Conservation (phyloP, 1,284 basidiomycete species). For the Irpex sp. region DNA sequence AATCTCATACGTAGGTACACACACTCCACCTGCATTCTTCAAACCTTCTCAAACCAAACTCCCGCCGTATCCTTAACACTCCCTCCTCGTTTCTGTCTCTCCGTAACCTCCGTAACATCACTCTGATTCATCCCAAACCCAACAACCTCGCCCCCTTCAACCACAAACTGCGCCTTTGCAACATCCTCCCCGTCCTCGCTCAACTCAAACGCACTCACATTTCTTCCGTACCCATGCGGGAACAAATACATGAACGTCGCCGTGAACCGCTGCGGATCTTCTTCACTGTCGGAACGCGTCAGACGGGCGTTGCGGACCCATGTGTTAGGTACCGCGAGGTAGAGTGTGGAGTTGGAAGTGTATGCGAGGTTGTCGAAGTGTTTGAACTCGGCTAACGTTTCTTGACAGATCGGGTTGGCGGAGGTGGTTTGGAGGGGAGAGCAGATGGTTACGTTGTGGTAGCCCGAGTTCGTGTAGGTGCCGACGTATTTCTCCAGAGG, state of each 20-base stretch:
- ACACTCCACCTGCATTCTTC: background rate
- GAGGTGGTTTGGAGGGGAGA: background rate
- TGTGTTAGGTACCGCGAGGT: slow-evolving; percentile 13
- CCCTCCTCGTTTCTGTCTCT: slow-evolving; percentile 11
- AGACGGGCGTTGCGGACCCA: slow-evolving; percentile 20
- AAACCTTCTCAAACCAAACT: slow-evolving; percentile 21
- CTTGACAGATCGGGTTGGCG: slow-evolving; percentile 14
- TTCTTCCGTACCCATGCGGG: background rate
- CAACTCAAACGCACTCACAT: slow-evolving; percentile 11
- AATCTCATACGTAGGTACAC: background rate
- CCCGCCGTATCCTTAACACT: slow-evolving; percentile 20
- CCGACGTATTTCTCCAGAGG: slow-evolving; percentile 18
- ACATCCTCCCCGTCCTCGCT: background rate
- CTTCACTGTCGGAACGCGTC: background rate
- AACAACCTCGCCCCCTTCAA: slow-evolving; percentile 2
- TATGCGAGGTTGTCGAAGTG: background rate
- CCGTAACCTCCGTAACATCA: slow-evolving; percentile 14
- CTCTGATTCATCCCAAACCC: slow-evolving; percentile 19
- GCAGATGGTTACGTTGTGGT: slow-evolving; percentile 21
- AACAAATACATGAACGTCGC: background rate
- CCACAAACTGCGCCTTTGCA: background rate
- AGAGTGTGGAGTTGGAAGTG: slow-evolving; percentile 4
- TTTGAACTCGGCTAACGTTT: slow-evolving; percentile 16
- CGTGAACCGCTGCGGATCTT: background rate
- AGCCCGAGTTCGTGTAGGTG: slow-evolving; percentile 20